Evolutionary conservation across 2,329 filamentous ascomycete species (phyloP).

Genomic region (Stagonosporopsis tanaceti): DNA sequence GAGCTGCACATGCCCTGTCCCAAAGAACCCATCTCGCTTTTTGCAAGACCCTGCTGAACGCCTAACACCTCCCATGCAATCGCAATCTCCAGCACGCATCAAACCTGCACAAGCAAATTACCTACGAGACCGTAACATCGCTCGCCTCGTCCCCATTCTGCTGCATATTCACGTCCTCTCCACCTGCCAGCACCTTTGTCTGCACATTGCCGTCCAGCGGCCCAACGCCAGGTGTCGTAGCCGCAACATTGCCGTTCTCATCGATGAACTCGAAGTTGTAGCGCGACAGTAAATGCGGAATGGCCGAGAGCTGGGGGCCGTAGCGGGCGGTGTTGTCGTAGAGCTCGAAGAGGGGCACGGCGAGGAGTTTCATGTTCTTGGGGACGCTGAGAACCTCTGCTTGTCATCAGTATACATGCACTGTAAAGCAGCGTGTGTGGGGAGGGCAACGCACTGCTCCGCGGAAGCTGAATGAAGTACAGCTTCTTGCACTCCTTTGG

Average conservation of each 20-base stretch:
- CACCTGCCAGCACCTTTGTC: constrained; percentile 49
- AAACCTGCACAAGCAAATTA: not conserved
- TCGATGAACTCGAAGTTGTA: constrained; percentile 99
- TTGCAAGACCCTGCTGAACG: not conserved
- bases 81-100: not conserved
- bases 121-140: constrained; percentile 45
- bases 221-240: constrained; percentile 80
- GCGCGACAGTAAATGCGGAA: constrained; percentile 90
- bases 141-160: constrained; percentile 48
- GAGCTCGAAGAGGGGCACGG: constrained; percentile 94
- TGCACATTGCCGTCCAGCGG: constrained; percentile 52
- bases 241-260: constrained; percentile 86
- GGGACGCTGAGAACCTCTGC: constrained; percentile 92
- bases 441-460: constrained; percentile 72
- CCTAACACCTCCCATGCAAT: not conserved
- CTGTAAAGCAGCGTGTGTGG: not conserved
- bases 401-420: constrained; percentile 6
- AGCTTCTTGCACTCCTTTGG: constrained; percentile 99
- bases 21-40: not conserved
- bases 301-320: constrained; percentile 93
- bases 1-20: not conserved
- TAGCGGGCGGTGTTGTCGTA: constrained; percentile 97
- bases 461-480: constrained; percentile 93
- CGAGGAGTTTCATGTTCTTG: constrained; percentile 99
- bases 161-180: constrained; percentile 50